Evolutionary conservation across 164 flowering plant genomes (phyloP).

Genomic region (Nymphaea colorata): DNA sequence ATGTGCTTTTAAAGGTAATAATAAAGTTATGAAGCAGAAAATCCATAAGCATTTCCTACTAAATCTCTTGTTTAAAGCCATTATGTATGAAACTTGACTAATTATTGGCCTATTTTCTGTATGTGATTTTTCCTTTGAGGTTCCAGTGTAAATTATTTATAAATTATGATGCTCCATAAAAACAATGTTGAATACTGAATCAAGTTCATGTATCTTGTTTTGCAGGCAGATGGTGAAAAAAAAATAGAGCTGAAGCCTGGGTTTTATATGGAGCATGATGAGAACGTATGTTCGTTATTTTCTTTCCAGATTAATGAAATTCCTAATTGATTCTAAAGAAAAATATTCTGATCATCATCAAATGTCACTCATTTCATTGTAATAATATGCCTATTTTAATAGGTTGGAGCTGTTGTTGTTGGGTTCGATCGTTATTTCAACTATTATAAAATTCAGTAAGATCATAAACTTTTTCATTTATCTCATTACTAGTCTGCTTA

Average conservation of each 20-base stretch:
- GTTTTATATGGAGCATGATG: slow-evolving; percentile 87
- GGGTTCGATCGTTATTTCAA: slow-evolving; percentile 97
- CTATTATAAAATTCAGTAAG: slow-evolving; percentile 96
- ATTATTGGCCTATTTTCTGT: too few species aligned
- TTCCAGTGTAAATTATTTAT: too few species aligned
- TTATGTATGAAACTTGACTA: too few species aligned
- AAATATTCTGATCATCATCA: neutral
- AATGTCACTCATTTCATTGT: slow-evolving; percentile 1
- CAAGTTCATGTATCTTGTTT: neutral
- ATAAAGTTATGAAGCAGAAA: too few species aligned
- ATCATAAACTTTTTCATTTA: slow-evolving; percentile 3
- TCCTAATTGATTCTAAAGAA: neutral
- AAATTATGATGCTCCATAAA: too few species aligned
- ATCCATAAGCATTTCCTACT: too few species aligned
- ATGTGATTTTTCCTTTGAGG: too few species aligned
- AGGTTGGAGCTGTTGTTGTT: slow-evolving; percentile 99
- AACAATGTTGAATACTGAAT: neutral
- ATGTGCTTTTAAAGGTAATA: too few species aligned
- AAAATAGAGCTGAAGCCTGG: slow-evolving; percentile 96
- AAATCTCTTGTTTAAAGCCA: too few species aligned
- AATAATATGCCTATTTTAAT: slow-evolving; percentile 8
- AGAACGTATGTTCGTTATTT: slow-evolving; percentile 37
- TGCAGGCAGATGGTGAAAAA: slow-evolving; percentile 84
- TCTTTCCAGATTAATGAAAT: slow-evolving; percentile 3
- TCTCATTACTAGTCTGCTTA: neutral